phyloP scores from a whole-genome alignment of 768 basidiomycete genomes.

The Calvatia gigantea region DNA sequence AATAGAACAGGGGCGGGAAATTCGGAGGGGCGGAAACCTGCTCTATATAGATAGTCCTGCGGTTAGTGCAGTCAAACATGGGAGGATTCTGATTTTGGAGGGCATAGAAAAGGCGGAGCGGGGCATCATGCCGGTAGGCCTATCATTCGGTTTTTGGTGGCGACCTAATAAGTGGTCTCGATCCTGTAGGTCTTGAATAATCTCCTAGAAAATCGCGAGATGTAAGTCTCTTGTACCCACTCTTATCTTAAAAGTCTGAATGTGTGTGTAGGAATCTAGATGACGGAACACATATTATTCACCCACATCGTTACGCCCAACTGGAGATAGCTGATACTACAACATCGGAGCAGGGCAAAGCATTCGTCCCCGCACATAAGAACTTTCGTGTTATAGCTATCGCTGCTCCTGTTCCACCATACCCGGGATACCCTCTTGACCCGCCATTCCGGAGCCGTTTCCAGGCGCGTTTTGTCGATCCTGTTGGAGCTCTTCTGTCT shows the following conservation, averaged over 20 bases:
- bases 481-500: slow-evolving; percentile 48
- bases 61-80: slow-evolving; percentile 62
- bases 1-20: slow-evolving; percentile 48
- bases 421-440: slow-evolving; percentile 62
- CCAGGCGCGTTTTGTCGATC: slow-evolving; percentile 65
- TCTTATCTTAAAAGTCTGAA: neutral
- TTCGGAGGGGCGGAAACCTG: slow-evolving; percentile 55
- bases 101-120: slow-evolving; percentile 72
- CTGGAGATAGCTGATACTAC: slow-evolving; percentile 32
- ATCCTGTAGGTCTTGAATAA: slow-evolving; percentile 52
- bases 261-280: slow-evolving; percentile 52
- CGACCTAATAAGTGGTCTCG: slow-evolving; percentile 10
- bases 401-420: slow-evolving; percentile 65
- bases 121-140: slow-evolving; percentile 65
- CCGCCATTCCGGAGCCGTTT: slow-evolving; percentile 69
- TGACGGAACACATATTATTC: slow-evolving; percentile 68
- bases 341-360: slow-evolving; percentile 31
- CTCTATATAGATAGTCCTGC: slow-evolving; percentile 69
- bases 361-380: slow-evolving; percentile 63
- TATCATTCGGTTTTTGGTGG: neutral
- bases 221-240: slow-evolving; percentile 30
- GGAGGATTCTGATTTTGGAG: slow-evolving; percentile 61
- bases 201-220: slow-evolving; percentile 68
- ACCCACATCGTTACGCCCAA: slow-evolving; percentile 54
- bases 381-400: slow-evolving; percentile 69